Percentiles rank a stretch among this genome's conserved stretches.
Evolutionary conservation across 1,284 basidiomycete species (phyloP).

Genomic region (Sanguinoderma infundibulare): DNA sequence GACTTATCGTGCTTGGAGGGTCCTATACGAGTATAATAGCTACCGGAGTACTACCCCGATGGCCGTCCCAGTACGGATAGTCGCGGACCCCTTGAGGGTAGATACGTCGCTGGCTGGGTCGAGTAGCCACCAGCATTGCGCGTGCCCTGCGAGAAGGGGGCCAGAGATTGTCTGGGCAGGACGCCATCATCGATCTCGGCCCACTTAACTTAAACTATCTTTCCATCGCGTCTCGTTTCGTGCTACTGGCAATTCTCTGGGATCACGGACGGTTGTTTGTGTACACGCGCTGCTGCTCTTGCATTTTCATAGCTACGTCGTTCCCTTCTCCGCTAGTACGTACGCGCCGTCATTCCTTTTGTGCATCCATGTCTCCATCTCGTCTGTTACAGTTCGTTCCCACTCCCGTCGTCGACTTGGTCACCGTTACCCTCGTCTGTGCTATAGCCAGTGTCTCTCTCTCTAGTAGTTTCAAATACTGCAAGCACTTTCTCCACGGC

Average conservation of each 20-base stretch:
- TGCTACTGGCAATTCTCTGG: conserved; percentile 30
- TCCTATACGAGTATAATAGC: conserved; percentile 38
- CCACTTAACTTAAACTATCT: conserved; percentile 32
- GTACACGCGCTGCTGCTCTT: conserved; percentile 33
- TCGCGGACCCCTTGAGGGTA: conserved; percentile 9
- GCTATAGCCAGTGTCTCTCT: conserved; percentile 25
- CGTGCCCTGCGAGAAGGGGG: conserved; percentile 9
- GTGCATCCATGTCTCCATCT: conserved; percentile 2
- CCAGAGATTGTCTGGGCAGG: conserved; percentile 11
- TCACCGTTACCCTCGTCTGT: conserved; percentile 23
- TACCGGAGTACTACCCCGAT: conserved; percentile 20
- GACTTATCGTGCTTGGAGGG: conserved; percentile 21
- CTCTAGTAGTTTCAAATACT: conserved; percentile 1
- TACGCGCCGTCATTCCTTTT: conserved; percentile 15
- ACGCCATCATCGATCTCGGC: conserved; percentile 10
- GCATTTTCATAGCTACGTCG: conserved; percentile 30
- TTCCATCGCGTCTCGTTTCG: conserved; percentile 25
- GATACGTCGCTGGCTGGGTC: too few species aligned
- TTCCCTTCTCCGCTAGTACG: conserved; percentile 22
- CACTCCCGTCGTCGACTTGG: conserved; percentile 10
- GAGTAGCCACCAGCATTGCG: conserved; percentile 1
- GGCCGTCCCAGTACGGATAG: conserved; percentile 7
- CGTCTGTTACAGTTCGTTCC: conserved; percentile 2
- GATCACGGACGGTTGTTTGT: conserved; percentile 33
- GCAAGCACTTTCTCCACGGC: neutral